Evolutionary conservation across 371 early-diverging fungal genomes (phyloP), one percentile per base, ranked within the genome.

Genomic region (Saksenaea vasiformis): DNA sequence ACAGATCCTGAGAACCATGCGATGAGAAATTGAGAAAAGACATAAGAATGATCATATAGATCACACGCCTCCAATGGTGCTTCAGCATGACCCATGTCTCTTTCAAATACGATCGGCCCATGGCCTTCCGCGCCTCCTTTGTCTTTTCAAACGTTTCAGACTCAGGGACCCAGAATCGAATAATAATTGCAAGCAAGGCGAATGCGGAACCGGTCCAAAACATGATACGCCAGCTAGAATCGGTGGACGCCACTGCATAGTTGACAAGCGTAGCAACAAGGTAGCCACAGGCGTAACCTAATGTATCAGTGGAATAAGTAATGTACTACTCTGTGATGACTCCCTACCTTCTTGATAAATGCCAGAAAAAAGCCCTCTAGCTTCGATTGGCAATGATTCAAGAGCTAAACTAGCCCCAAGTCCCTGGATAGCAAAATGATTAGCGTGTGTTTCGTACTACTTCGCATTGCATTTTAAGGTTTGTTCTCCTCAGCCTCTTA

Each of bases 1-100:
- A 89, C 26, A 90, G 65, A 72, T 89, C 91, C 43, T 88, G 88
- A 43, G 80, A 76, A 19, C 90, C 89, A 61, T 88, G 88, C 4
- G 80, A 82, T 55, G 87, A 76, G 64, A 87, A 90, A 67, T 85
- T 87, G 72, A 85, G 80, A 64, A 68, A 74, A 2, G 81, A 81
- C 86, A 87, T 86, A 10, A 87, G 71, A 5, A 85, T 43, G 11
- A 86, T 65, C 56, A 80, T 80, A 34, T 85, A 86, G 39, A 87
- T 71, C 53, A 84, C 71, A 31, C 84, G 83, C 26, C 73, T 13
- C 80, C 81, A 87, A 61, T 86, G 73, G 15, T 61, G 53, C 36
- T 70, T 74, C 19, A 85, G 47, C 65, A 85, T 84, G 17, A 73
- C 17, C 34, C 71, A 71, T 26, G 76, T 61, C 59, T 78, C 80